Conservation (phyloP, 352 stramenopile species). For the Pythium phragmiticola region DNA sequence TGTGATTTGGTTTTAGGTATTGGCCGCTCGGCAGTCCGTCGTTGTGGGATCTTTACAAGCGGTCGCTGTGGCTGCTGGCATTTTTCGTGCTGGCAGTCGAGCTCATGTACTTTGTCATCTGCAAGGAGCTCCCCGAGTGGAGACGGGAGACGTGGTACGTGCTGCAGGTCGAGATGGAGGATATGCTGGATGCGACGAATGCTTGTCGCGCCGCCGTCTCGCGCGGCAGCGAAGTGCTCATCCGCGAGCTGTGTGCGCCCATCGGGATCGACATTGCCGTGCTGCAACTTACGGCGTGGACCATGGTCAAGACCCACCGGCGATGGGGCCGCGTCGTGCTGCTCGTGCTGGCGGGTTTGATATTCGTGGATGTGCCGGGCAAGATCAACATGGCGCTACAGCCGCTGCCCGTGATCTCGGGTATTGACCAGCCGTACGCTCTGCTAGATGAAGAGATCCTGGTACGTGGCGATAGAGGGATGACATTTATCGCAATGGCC, state of each 20-base stretch:
- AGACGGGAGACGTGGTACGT: conserved; percentile 36
- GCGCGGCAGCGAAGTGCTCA: conserved; percentile 42
- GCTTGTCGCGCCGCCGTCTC: conserved; percentile 45
- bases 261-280: conserved; percentile 46
- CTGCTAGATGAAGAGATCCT: conserved; percentile 74
- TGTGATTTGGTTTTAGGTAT: not conserved
- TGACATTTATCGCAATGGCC: not conserved
- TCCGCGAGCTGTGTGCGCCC: conserved; percentile 59
- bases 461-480: conserved; percentile 20
- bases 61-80: conserved; percentile 44
- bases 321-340: conserved; percentile 56
- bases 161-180: conserved; percentile 38
- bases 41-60: conserved; percentile 43
- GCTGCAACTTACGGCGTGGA: conserved; percentile 38
- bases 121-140: conserved; percentile 55
- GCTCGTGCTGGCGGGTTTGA: conserved; percentile 37
- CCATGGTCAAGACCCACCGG: conserved; percentile 57
- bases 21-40: conserved; percentile 72
- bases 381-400: conserved; percentile 55
- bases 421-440: conserved; percentile 65
- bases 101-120: conserved; percentile 64
- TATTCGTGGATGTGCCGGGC: conserved; percentile 47
- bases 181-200: conserved; percentile 33
- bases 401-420: conserved; percentile 50
- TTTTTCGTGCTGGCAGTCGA: conserved; percentile 43